Evolutionary conservation across 2,329 filamentous ascomycete genomes (phyloP), one percentile per base, ranked within the genome.

Genomic region (Myriosclerotinia curreyana): DNA sequence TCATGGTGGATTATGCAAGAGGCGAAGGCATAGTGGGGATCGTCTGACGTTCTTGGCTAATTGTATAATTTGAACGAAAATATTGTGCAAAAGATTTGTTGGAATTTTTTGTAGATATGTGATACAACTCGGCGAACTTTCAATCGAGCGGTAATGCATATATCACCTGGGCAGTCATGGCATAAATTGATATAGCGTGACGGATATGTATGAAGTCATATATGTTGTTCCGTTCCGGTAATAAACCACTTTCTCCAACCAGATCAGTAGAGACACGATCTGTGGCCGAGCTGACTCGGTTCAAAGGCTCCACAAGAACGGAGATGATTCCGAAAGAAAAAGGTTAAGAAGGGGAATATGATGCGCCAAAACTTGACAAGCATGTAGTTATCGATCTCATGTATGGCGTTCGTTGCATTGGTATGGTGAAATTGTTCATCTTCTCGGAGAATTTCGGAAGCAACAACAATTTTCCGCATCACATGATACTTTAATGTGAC

Each of bases 41-140:
- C 17, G 28, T 1, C 12, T 9, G 28, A 44, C n/a, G 25, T 14
- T 38, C 12, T 58, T 56, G 51, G 52, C 42, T 56, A 63, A 63
- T 62, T 63, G 15, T 49, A 31, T 50, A 42, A 15, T 28, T 63
- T 15, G 49, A 28, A 56, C 50, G 11, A 34, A 58, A 20, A 25
- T 58, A 22, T 63, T 17, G 22, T 8, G n/a, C 4, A 38, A n/a
- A 48, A 25, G 38, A 3, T 6, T 31, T 31, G 5, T 31, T 6
- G 5, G 28, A 31, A n/a, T 8, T 8, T 44, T 44, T 17, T 44
- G 42, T 44, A 12, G 15, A 49, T 20, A 25, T 62, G n/a, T 62
- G 40, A 49, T 25, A 59, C 11, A 22, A 50, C 44, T 63, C 53
- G 61, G 61, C 22, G 44, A 59, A 59, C 53, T 63, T 59, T 59